Evolutionary conservation across 768 basidiomycete genomes (phyloP).

Genomic region (Lentinus tigrinus): DNA sequence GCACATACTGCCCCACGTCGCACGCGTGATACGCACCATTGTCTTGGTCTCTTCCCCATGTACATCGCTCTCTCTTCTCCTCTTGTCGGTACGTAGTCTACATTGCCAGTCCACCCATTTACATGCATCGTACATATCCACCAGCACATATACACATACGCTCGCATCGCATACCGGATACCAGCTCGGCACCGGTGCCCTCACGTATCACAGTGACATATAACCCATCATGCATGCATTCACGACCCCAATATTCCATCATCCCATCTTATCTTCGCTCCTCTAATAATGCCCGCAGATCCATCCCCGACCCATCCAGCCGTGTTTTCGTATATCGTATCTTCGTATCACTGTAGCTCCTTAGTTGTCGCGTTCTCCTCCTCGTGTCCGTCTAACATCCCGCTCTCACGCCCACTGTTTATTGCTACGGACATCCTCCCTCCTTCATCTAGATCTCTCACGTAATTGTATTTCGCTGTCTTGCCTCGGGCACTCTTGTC

Average conservation of each 20-base stretch:
- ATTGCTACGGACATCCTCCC: conserved; percentile 2
- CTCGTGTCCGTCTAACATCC: too few species aligned
- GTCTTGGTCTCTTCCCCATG: too few species aligned
- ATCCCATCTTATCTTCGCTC: not conserved
- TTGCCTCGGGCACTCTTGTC: too few species aligned
- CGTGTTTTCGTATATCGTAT: too few species aligned
- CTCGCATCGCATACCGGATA: not conserved
- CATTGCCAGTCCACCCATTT: too few species aligned
- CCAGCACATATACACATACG: not conserved
- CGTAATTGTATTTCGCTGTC: conserved; percentile 11
- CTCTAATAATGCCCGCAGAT: not conserved
- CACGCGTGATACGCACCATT: not conserved
- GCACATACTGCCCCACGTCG: not conserved
- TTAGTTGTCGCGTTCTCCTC: conserved; percentile 4
- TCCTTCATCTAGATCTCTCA: conserved; percentile 7
- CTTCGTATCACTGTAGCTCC: conserved; percentile 16
- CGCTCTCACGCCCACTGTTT: too few species aligned
- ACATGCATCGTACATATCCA: not conserved
- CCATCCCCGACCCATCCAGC: too few species aligned
- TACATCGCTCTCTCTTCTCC: too few species aligned
- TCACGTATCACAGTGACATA: too few species aligned
- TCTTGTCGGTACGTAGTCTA: too few species aligned
- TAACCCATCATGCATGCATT: too few species aligned
- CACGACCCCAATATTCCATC: not conserved
- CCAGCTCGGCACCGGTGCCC: not conserved